phyloP scores from a whole-genome alignment of 73 alveolate species.

The Symbiodinium pilosum region DNA sequence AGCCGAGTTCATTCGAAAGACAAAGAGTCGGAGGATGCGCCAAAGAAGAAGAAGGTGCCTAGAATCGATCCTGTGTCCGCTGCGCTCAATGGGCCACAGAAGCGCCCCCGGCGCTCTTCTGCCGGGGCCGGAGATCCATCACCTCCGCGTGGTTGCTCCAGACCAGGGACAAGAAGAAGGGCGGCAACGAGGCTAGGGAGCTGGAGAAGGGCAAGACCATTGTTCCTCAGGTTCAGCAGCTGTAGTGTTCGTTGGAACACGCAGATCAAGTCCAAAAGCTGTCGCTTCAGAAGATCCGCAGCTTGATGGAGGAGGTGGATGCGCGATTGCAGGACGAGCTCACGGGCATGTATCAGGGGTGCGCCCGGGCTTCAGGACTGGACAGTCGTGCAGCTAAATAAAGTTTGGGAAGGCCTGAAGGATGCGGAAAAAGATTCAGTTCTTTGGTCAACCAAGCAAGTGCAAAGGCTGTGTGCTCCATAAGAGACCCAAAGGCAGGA shows the following conservation, averaged over 20 bases:
- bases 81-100: neutral
- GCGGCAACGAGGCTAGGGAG: neutral
- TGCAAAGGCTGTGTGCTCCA: too few species aligned
- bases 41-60: neutral
- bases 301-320: neutral
- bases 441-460: too few species aligned
- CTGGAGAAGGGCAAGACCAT: neutral
- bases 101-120: neutral
- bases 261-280: neutral
- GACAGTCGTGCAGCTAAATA: slow-evolving; percentile 26
- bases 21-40: neutral
- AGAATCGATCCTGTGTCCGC: neutral
- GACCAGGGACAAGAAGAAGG: neutral
- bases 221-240: neutral
- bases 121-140: neutral
- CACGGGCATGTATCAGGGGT: neutral
- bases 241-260: neutral
- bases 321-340: neutral
- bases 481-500: too few species aligned
- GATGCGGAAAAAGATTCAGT: neutral
- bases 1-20: neutral
- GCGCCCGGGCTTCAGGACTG: neutral
- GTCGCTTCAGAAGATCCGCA: neutral
- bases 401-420: neutral
- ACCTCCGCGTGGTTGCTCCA: neutral